A percentile compares a stretch with the other conserved stretches of the same genome.
phyloP scores from a whole-genome alignment of 2,329 filamentous ascomycete genomes.

The Epichloe sibirici region DNA sequence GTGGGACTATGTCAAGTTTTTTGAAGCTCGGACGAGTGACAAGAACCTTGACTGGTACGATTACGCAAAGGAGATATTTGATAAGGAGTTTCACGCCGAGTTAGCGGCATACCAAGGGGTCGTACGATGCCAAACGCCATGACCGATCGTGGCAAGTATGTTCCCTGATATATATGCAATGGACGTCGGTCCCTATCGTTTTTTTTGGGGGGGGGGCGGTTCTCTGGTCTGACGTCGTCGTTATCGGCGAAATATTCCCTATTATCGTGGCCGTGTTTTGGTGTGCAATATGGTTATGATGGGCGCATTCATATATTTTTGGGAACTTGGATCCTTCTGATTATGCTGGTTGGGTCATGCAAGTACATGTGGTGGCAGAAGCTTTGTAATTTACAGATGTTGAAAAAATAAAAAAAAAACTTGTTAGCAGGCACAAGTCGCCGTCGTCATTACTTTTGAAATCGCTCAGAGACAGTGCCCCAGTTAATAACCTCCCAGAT shows the following conservation, averaged over 20 bases:
- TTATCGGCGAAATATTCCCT: too few relatives aligned
- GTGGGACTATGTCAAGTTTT: conserved; percentile 25
- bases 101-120: conserved; percentile 20
- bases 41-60: conserved; percentile 20
- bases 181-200: too few relatives aligned
- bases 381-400: conserved; percentile 4
- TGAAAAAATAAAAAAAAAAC: background rate
- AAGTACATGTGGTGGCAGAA: background rate
- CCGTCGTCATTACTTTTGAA: conserved; percentile 33
- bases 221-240: too few relatives aligned
- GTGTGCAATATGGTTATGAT: too few relatives aligned
- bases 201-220: too few relatives aligned
- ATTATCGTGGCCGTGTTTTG: too few relatives aligned
- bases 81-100: conserved; percentile 12
- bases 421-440: background rate
- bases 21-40: conserved; percentile 16
- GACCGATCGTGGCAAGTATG: background rate
- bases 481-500: conserved; percentile 96
- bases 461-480: conserved; percentile 75
- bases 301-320: too few relatives aligned
- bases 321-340: too few relatives aligned
- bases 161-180: too few relatives aligned
- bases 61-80: conserved; percentile 18
- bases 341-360: too few relatives aligned
- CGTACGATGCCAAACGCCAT: conserved; percentile 15